Evolutionary conservation across 2,329 filamentous ascomycete genomes (phyloP), one percentile per base, ranked within the genome.

Genomic region (Pyrenochaeta sp.): DNA sequence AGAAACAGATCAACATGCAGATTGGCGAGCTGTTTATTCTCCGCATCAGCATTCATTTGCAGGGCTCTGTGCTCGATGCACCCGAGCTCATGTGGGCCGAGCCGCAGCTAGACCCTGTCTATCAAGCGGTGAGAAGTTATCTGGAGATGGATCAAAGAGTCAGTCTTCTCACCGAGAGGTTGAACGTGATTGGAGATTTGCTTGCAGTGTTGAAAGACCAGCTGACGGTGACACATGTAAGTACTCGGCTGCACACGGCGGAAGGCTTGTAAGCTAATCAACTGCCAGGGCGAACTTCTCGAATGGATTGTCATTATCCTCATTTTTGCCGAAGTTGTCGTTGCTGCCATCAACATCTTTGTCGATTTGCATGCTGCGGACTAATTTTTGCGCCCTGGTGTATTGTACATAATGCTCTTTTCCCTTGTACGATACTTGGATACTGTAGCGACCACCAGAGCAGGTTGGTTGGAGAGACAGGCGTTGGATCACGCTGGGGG

Each of bases 61-160:
- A 98, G 75, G 95, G 95, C 30, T 96, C 91, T 27, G 93, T 99
- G 5, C 88, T 99, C 33, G 95, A 99, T 75, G 96, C 93, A 9
- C 95, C 95, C 0, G 95, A 99, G 78, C 84, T 99, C 36, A 98
- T 99, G 84, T 99, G 95, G 95, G 91, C 94, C 29, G 95, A 99
- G 77, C 95, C 95, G 7, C 93, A 97, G 76, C 84, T 99, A 6
- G 95, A 99, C 71, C 95, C 95, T 4, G 90, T 99, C 23, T 99
- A 99, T 74, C 90, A 96, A 75, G 95, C 95, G 49, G 95, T 98
- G 37, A 84, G 95, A 51, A 95, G 90, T 73, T 99, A 99, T 75
- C 82, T 99, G 17, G 95, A 99, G 80, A 98, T 99, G 90, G 95
- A 98, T 76, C 95, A 98, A 81, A 83, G 95, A 51, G 94, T 98